Percentiles rank a stretch among this genome's conserved stretches.
Conservation (phyloP, 2,329 filamentous ascomycete species). For the Colletotrichum coccodes region DNA sequence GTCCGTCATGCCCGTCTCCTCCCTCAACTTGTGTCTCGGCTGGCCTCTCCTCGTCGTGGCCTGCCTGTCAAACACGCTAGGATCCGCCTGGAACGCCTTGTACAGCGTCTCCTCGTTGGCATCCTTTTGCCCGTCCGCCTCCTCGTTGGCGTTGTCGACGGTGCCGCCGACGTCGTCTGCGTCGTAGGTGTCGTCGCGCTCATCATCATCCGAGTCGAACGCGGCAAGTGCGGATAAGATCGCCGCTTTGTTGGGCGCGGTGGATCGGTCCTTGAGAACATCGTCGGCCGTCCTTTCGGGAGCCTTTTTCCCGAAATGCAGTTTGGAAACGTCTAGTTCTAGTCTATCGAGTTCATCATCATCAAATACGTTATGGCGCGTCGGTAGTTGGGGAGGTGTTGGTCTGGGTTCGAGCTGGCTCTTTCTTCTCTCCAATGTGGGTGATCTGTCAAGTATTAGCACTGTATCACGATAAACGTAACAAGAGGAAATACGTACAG, state of each 20-base stretch:
- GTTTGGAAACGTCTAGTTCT: slow-evolving; percentile 69
- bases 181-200: slow-evolving; percentile 97
- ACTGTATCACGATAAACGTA: slow-evolving; percentile 12
- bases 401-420: slow-evolving; percentile 63
- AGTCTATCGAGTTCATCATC: slow-evolving; percentile 83
- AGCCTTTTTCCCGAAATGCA: slow-evolving; percentile 83
- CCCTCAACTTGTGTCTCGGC: slow-evolving; percentile 71
- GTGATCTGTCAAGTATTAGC: slow-evolving; percentile 37
- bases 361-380: slow-evolving; percentile 80
- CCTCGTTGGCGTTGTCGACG: slow-evolving; percentile 75
- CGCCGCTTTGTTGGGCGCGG: slow-evolving; percentile 80
- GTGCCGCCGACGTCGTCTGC: slow-evolving; percentile 90
- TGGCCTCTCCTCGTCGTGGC: slow-evolving; percentile 73
- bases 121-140: slow-evolving; percentile 57
- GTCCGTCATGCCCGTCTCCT: slow-evolving; percentile 88
- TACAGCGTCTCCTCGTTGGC: slow-evolving; percentile 79
- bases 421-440: slow-evolving; percentile 26
- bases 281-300: slow-evolving; percentile 75
- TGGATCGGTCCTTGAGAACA: slow-evolving; percentile 72
- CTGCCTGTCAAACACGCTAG: slow-evolving; percentile 77
- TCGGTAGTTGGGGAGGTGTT: slow-evolving; percentile 65
- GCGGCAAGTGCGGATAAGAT: slow-evolving; percentile 88
- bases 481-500: slow-evolving; percentile 56
- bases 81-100: slow-evolving; percentile 72
- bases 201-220: slow-evolving; percentile 95